A percentile compares a stretch with the other conserved stretches of the same genome.
Evolutionary conservation across 2,329 filamentous ascomycete species (phyloP).

Genomic region (Colletotrichum sansevieriae): DNA sequence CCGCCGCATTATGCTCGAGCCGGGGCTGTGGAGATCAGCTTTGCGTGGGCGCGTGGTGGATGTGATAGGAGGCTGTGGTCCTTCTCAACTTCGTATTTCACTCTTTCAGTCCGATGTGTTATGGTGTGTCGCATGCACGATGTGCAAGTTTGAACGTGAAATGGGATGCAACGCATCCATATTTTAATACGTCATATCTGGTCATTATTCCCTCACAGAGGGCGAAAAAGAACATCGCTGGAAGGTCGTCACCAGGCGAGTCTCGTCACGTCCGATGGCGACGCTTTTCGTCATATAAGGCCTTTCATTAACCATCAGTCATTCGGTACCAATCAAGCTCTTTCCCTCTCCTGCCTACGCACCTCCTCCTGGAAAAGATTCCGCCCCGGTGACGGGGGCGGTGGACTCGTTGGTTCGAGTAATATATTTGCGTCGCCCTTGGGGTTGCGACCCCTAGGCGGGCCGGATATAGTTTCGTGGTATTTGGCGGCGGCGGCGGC

Average conservation of each 20-base stretch:
- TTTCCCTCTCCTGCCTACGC: slow-evolving; percentile 49
- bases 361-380: slow-evolving; percentile 56
- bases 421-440: slow-evolving; percentile 45
- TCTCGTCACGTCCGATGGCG: slow-evolving; percentile 6
- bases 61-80: too few species aligned
- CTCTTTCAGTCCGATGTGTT: too few species aligned
- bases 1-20: too few species aligned
- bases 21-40: too few species aligned
- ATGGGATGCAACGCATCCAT: background rate
- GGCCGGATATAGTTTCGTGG: slow-evolving; percentile 33
- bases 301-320: slow-evolving; percentile 9
- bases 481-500: slow-evolving; percentile 38
- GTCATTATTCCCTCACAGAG: slow-evolving; percentile 16
- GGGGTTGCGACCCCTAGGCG: slow-evolving; percentile 31
- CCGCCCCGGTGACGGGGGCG: slow-evolving; percentile 35
- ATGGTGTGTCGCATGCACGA: too few species aligned
- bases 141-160: background rate
- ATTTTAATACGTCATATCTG: slow-evolving; percentile 30
- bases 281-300: slow-evolving; percentile 8
- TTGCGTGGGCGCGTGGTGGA: too few species aligned
- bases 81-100: too few species aligned
- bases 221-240: slow-evolving; percentile 8
- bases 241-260: slow-evolving; percentile 36
- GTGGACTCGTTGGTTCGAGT: slow-evolving; percentile 46
- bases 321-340: slow-evolving; percentile 12